Evolutionary conservation across 116 monocot genomes (phyloP), one percentile per base, ranked within the genome.

Genomic region (Phalaenopsis hybrid): DNA sequence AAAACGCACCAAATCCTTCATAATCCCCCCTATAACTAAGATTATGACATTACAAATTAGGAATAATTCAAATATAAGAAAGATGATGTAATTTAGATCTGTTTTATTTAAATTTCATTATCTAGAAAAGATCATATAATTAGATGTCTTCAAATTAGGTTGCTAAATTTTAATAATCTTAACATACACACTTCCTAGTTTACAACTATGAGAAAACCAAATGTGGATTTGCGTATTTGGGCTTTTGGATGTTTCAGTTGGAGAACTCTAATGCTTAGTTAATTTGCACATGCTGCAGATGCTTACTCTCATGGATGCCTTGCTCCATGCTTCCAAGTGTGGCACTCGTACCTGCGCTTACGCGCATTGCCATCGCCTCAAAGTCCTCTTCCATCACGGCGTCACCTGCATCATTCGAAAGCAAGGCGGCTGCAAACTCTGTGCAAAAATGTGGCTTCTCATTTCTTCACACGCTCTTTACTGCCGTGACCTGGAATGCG

Each of bases 301-400:
- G 4, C 20, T 63, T 59, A n/a, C 31, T 11, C 20, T 65, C 45
- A 57, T 79, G 79, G 80, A 80, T 48, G 76, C 44, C 37, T 63
- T 84, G 79, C 9, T 84, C 17, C 87, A 87, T 57, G 79, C 84
- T 2, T 81, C 87, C 23, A 58, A 81, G 41, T 87, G 87, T n/a
- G 1, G 6, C 17, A 37, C 4, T 51, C 67, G 74, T 34, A 17
- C 13, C 13, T 87, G 87, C 65, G 4, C 50, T 8, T 76, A 25
- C n/a, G 3, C 33, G 15, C 41, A 31, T 43, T 87, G 87, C 49
- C 20, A 21, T 4, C 75, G 63, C 13, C 5, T 87, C 31, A 84
- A 84, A 79, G 73, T 41, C 44, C 73, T 84, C 33, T 87, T 87
- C 79, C 78, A 31, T 10, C 87, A 87, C 75, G 49, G 81, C n/a